These are phyloP conservation scores for Trypanosoma melophagium DNA, from an alignment of 208 protist species.

Conservation along the genomic window DNA sequence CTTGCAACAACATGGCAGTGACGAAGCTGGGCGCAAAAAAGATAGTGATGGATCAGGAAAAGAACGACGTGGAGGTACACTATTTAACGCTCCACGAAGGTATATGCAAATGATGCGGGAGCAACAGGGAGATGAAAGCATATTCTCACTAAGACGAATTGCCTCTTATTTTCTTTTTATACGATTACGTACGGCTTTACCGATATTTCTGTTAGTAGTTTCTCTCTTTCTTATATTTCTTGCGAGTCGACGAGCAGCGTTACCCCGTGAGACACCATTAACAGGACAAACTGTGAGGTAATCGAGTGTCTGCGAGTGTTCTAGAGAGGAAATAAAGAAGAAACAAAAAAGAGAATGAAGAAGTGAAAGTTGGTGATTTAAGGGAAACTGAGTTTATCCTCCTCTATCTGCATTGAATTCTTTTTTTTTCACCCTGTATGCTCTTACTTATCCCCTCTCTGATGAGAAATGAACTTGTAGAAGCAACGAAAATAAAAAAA, in stretches of 20 bases:
- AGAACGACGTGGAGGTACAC: slow-evolving; percentile 1
- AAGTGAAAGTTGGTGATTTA: no score
- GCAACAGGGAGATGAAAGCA: neutral
- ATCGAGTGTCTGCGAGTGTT: no score
- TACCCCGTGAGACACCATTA: neutral
- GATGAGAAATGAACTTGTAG: no score
- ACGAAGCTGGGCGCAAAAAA: neutral
- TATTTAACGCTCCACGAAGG: slow-evolving; percentile 1
- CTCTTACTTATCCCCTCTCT: no score
- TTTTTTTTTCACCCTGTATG: no score
- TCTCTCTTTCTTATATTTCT: slow-evolving; percentile 15
- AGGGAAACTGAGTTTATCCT: no score
- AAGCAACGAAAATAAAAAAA: no score
- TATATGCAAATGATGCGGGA: slow-evolving; percentile 26
- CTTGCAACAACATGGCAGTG: slow-evolving; percentile 34
- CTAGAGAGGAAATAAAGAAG: no score
- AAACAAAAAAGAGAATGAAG: no score
- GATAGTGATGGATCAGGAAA: slow-evolving; percentile 4
- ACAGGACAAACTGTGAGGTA: no score
- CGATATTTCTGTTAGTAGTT: slow-evolving; percentile 3
- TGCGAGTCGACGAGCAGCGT: neutral
- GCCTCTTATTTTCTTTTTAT: slow-evolving; percentile 4
- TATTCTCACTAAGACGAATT: neutral
- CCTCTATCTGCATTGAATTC: no score
- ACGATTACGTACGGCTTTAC: slow-evolving; percentile 11